Evolutionary conservation across 163 green algal genomes (phyloP).

Genomic region (Scenedesmus sp.): DNA sequence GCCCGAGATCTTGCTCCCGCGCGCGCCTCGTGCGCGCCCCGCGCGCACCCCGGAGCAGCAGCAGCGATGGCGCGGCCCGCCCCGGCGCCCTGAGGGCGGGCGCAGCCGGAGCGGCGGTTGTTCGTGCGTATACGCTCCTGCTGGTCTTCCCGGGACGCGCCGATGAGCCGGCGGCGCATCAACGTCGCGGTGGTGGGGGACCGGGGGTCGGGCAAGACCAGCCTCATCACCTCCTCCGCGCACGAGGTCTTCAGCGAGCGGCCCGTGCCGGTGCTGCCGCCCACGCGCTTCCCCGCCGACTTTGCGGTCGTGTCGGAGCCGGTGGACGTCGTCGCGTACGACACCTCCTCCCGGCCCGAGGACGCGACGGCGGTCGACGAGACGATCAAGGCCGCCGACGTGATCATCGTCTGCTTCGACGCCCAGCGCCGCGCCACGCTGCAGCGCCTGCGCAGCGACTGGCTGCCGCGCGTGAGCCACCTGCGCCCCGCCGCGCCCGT

Average conservation of each 20-base stretch:
- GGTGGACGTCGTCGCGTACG: constrained; percentile 76
- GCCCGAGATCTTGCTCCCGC: no score
- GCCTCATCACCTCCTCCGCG: constrained; percentile 79
- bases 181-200: constrained; percentile 78
- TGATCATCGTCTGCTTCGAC: constrained; percentile 85
- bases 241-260: constrained; percentile 83
- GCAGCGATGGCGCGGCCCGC: no score
- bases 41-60: no score
- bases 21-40: no score
- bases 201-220: constrained; percentile 79
- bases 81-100: no score
- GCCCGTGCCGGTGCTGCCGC: constrained; percentile 81
- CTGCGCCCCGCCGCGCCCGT: constrained; percentile 60
- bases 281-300: constrained; percentile 80
- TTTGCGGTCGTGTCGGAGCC: constrained; percentile 49
- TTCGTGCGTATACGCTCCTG: no score
- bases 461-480: constrained; percentile 75
- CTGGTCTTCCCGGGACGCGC: no score
- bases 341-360: constrained; percentile 84
- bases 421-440: constrained; percentile 64
- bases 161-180: constrained; percentile 22
- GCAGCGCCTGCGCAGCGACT: constrained; percentile 68
- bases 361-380: constrained; percentile 70
- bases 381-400: constrained; percentile 74
- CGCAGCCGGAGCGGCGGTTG: no score